These are phyloP conservation scores for Draba incana DNA, from an alignment of 345 rosid species.

Conservation along the genomic window DNA sequence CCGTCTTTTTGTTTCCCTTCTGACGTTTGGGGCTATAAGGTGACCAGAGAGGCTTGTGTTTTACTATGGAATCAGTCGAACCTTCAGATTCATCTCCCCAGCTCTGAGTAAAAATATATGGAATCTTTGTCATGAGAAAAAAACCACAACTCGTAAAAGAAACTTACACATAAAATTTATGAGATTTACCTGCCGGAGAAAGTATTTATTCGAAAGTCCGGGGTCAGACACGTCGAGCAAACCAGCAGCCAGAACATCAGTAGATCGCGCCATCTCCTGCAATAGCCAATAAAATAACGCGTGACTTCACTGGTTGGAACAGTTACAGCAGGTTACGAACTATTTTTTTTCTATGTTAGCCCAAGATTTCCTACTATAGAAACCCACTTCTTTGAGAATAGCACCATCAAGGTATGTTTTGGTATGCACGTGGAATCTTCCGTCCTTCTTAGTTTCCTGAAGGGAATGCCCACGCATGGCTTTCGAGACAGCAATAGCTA, in stretches of 20 bases:
- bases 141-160: slow-evolving; percentile 16
- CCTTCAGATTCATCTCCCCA: slow-evolving; percentile 80
- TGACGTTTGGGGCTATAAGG: slow-evolving; percentile 54
- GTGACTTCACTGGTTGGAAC: slow-evolving; percentile 25
- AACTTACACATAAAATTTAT: background rate
- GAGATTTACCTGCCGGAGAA: slow-evolving; percentile 77
- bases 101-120: slow-evolving; percentile 53
- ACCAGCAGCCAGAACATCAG: slow-evolving; percentile 98
- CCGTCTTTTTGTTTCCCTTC: slow-evolving; percentile 65
- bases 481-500: slow-evolving; percentile 95
- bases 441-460: slow-evolving; percentile 95
- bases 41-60: slow-evolving; percentile 97
- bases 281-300: slow-evolving; percentile 30
- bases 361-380: slow-evolving; percentile 24
- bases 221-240: slow-evolving; percentile 96
- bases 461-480: slow-evolving; percentile 98
- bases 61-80: slow-evolving; percentile 77
- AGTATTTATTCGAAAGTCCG: slow-evolving; percentile 86
- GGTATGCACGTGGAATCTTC: slow-evolving; percentile 94
- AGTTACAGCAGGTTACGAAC: slow-evolving; percentile 17
- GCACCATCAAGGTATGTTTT: slow-evolving; percentile 96
- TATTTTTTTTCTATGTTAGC: background rate
- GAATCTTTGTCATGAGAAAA: slow-evolving; percentile 21
- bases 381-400: slow-evolving; percentile 88
- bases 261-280: slow-evolving; percentile 97